Base-by-base conservation (phyloP, 225 moss, liverwort and hornwort genomes). In the Asterella californica region DNA sequence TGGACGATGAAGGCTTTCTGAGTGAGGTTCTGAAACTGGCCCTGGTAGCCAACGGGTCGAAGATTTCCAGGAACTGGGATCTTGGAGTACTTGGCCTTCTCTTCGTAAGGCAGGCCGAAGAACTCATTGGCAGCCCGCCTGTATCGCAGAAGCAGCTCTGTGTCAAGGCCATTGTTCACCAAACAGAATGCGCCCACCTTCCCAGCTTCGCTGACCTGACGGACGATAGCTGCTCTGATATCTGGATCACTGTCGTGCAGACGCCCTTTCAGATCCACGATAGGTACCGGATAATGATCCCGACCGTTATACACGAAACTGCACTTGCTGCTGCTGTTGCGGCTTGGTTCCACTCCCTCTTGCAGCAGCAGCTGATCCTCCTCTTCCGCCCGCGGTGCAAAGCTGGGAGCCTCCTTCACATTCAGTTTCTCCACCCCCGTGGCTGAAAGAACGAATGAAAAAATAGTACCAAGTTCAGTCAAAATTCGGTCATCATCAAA, bases 31-130 rank as follows among this genome's bases (percentile, higher is more conserved):
- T 63, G 32, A 38, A 74, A 81, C 48, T 81, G 62, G 30, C 48
- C 61, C 11, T 74, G 63, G 65, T 81, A 81, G 29, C 81, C 81
- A 14, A 81, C 63, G 37, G 81, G 63, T 53, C 81, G 74, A 0
- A 46, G 1, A 27, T 1, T 10, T 1, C 72, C 63, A 25, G 59
- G 48, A 27, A 61, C 59, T 4, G 14, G 30, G 10, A 53, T 24
- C 33, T 74, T 63, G 4, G 59, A 18, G 65, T 42, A 61, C 37
- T 81, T 81, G 33, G 33, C 1, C 74, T 81, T 81, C 63, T 81
- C 81, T 18, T 81, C 81, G 10, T 5, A 9, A 74, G 73, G 63
- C 61, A 81, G 74, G 19, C 62, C 32, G 49, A 81, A 81, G 52
- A 81, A 81, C 15, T 6, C 34, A 12, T 74, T 75, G 61, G 21